Evolutionary conservation across 2,329 filamentous ascomycete genomes (phyloP).

Genomic region (Atkinsonella hypoxylon): DNA sequence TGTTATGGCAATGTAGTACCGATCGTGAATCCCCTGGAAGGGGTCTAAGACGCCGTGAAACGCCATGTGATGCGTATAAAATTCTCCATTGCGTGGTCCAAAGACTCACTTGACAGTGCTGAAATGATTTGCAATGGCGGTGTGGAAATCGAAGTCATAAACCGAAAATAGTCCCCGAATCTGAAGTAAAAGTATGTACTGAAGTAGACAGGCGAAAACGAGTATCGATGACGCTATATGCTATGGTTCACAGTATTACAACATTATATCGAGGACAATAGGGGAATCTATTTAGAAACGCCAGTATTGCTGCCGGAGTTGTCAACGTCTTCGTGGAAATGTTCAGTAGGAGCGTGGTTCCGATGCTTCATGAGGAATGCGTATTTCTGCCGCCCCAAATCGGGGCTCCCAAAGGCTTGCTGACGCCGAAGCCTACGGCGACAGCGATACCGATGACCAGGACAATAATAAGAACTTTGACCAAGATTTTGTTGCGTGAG

Average conservation of each 20-base stretch:
- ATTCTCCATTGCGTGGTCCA: background rate
- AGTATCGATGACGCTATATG: background rate
- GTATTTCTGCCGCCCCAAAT: conserved; percentile 35
- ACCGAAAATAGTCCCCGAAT: background rate
- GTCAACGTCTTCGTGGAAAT: conserved; percentile 11
- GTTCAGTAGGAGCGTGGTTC: background rate
- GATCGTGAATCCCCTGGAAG: background rate
- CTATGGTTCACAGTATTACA: conserved; percentile 3
- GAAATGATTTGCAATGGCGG: background rate
- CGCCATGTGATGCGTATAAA: conserved; percentile 6
- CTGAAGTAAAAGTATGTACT: background rate
- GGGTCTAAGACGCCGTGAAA: conserved; percentile 1
- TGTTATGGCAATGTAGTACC: background rate
- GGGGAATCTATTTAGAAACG: background rate
- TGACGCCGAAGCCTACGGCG: conserved; percentile 47
- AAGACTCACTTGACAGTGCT: background rate
- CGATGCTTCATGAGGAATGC: background rate
- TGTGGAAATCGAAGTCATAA: background rate
- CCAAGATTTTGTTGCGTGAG: conserved; percentile 40
- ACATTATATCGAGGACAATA: conserved; percentile 2
- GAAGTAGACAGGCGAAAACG: background rate
- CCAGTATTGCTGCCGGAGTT: background rate
- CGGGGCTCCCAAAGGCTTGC: conserved; percentile 46
- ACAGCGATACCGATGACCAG: conserved; percentile 42
- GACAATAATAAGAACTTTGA: conserved; percentile 41